Conservation (phyloP, 208 protist species). For the Herpetomonas muscarum region DNA sequence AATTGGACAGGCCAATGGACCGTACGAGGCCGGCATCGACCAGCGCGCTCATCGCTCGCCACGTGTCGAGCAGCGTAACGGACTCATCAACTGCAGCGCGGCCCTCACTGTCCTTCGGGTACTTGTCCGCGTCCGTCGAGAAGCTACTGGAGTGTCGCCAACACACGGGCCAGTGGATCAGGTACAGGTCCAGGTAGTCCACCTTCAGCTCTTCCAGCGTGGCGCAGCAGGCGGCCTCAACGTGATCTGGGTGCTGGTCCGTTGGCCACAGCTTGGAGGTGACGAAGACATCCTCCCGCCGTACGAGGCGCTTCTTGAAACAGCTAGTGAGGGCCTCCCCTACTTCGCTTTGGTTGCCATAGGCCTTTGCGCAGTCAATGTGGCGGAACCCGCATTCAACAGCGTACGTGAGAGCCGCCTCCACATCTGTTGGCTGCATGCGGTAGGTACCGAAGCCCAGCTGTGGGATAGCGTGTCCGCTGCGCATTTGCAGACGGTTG, state of each 20-base stretch:
- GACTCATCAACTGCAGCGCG: constrained; percentile 41
- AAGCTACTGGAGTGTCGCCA: constrained; percentile 54
- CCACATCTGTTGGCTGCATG: constrained; percentile 37
- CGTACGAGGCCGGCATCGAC: constrained; percentile 83
- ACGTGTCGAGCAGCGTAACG: constrained; percentile 74
- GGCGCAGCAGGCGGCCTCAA: constrained; percentile 80
- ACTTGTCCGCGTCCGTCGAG: constrained; percentile 55
- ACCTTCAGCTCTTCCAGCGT: constrained; percentile 71
- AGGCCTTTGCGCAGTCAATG: constrained; percentile 89
- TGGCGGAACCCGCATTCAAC: constrained; percentile 81
- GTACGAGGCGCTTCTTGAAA: constrained; percentile 39
- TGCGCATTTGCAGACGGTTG: constrained; percentile 37
- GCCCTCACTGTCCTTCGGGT: constrained; percentile 47
- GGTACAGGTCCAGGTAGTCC: constrained; percentile 91
- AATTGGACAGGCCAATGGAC: constrained; percentile 90
- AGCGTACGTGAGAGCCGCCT: constrained; percentile 55
- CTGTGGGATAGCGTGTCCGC: constrained; percentile 65
- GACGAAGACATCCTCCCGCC: constrained; percentile 90
- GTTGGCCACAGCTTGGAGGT: constrained; percentile 95
- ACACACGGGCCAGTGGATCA: constrained; percentile 92
- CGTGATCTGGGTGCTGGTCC: constrained; percentile 86
- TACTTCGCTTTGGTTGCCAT: constrained; percentile 89
- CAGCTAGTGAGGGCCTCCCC: constrained; percentile 66
- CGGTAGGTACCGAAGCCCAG: constrained; percentile 89
- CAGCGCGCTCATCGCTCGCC: constrained; percentile 79